Conservation (phyloP, 2,329 filamentous ascomycete species). For the Cadophora sp. region DNA sequence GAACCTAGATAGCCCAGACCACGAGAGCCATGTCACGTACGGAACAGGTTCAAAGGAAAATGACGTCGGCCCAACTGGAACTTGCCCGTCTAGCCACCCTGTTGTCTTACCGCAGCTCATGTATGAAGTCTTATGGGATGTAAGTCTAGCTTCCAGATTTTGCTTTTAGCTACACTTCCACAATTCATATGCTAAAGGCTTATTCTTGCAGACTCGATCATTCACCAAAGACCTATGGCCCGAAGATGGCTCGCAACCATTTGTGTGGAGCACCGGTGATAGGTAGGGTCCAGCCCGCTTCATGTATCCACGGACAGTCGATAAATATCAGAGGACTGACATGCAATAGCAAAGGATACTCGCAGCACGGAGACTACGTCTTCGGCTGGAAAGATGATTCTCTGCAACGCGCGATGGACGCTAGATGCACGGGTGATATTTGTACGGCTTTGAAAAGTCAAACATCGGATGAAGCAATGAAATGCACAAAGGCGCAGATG, state of each 20-base stretch:
- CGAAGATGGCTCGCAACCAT: conserved; percentile 51
- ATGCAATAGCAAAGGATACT: conserved; percentile 47
- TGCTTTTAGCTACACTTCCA: background rate
- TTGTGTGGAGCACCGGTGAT: conserved; percentile 52
- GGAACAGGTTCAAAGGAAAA: conserved; percentile 20
- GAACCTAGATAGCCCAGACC: conserved; percentile 25
- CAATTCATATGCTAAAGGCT: background rate
- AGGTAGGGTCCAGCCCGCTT: conserved; percentile 28
- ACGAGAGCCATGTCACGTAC: conserved; percentile 26
- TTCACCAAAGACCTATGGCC: conserved; percentile 46
- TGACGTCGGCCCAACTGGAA: conserved; percentile 29
- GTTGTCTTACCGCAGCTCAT: conserved; percentile 55
- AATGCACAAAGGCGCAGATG: background rate
- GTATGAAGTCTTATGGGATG: conserved; percentile 58
- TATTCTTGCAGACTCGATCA: background rate
- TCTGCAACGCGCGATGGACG: conserved; percentile 57
- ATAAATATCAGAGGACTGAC: background rate
- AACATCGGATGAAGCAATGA: conserved; percentile 6
- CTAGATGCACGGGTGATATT: conserved; percentile 26
- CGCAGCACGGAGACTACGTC: conserved; percentile 58
- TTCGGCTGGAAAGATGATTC: conserved; percentile 58
- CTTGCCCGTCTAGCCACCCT: conserved; percentile 46
- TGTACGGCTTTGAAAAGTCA: background rate
- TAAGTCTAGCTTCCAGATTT: conserved; percentile 36
- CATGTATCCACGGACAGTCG: too few species aligned